phyloP scores from a whole-genome alignment of 2,329 filamentous ascomycete genomes.

The Penicillium corylophilum region DNA sequence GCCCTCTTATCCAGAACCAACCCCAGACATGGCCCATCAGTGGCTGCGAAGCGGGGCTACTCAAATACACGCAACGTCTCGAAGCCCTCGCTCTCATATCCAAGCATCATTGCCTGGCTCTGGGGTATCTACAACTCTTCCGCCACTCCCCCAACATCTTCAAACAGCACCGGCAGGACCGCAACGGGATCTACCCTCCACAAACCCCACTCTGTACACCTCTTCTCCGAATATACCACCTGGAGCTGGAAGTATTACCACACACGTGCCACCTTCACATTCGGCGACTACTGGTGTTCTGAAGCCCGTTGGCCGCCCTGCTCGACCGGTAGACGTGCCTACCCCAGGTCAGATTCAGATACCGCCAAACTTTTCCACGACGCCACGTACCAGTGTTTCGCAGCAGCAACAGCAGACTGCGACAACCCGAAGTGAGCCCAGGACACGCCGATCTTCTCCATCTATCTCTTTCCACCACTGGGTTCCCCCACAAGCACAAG shows the following conservation, averaged over 20 bases:
- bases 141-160: neutral
- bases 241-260: neutral
- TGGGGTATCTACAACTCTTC: neutral
- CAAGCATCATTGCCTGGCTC: neutral
- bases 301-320: neutral
- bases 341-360: neutral
- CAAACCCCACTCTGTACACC: neutral
- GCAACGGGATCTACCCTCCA: neutral
- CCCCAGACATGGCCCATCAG: constrained; percentile 3
- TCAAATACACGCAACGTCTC: neutral
- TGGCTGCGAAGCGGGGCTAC: neutral
- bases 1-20: neutral
- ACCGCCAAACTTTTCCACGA: neutral
- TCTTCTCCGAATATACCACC: neutral
- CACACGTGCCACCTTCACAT: neutral
- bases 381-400: neutral
- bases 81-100: neutral
- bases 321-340: neutral
- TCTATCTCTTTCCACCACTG: constrained; percentile 15
- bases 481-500: constrained; percentile 3
- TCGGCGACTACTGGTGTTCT: neutral
- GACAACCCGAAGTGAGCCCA: neutral
- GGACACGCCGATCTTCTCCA: constrained; percentile 2
- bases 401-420: neutral
- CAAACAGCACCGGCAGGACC: neutral